Base-by-base conservation (phyloP, 2,329 filamentous ascomycete genomes). In the Botryotinia convoluta region DNA sequence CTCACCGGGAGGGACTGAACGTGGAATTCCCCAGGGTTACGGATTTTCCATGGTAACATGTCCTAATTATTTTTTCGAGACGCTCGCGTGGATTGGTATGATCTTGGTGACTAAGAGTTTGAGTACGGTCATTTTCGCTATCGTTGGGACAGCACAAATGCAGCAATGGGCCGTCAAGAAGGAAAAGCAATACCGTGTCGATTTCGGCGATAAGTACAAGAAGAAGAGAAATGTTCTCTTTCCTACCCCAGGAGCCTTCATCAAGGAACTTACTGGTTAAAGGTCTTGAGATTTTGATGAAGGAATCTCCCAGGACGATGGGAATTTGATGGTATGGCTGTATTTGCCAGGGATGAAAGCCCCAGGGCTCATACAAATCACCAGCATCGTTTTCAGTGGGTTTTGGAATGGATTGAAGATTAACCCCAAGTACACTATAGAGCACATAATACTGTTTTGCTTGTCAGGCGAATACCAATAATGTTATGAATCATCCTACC, bases 21-120 rank as follows among this genome's bases (percentile, higher is more conserved):
- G 95, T 74, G 94, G 94, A 78, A 97, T 99, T 76, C 96, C 96
- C 1, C 86, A 86, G 73, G 96, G 96, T 39, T 89, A 95, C 74
- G 93, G 95, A 44, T 98, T 98, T 83, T 86, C 85, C 76, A 84
- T 93, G 51, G 95, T 99, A 70, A 99, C 96, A 20, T 97, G 95
- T 85, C 96, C 96, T 60, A 99, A 99, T 85, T 99, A 99, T 86
- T 89, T 97, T 85, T 98, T 97, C 78, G 96, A 99, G 82, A 87
- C 93, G 10, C 82, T 97, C 54, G 90, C 95, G 0, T 99, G 96
- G 96, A 78, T 93, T 44, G 95, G 94, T 39, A 87, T 98, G 72
- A 91, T 92, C 77, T 81, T 97, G 61, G 88, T 95, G 71, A 94
- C 90, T 78, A 91, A 93, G 79, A 95, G 91, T 84, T 92, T 92